Percentiles rank a stretch among this genome's conserved stretches.
These are phyloP conservation scores for Davidsoniella eucalypti DNA, from an alignment of 2,329 filamentous ascomycete species.

Conservation along the genomic window DNA sequence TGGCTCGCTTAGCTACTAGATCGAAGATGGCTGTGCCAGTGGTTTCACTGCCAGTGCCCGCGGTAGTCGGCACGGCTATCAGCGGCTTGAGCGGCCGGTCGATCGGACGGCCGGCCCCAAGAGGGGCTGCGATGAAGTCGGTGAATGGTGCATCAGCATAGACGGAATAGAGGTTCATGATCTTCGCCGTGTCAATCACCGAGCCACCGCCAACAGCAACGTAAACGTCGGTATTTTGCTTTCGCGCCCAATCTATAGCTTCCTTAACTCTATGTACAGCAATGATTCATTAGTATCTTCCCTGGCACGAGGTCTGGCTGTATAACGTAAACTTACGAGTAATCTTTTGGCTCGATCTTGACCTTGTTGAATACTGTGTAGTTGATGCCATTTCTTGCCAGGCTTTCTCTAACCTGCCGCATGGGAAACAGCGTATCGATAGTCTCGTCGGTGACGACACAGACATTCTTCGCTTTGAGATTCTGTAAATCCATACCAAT, in stretches of 20 bases:
- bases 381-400: slow-evolving; percentile 61
- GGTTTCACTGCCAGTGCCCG: slow-evolving; percentile 82
- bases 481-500: slow-evolving; percentile 97
- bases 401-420: slow-evolving; percentile 69
- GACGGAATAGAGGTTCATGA: slow-evolving; percentile 91
- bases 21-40: slow-evolving; percentile 98
- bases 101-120: slow-evolving; percentile 67
- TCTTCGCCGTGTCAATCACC: slow-evolving; percentile 94
- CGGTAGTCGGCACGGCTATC: slow-evolving; percentile 62
- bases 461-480: slow-evolving; percentile 70
- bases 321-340: slow-evolving; percentile 41
- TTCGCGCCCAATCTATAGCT: slow-evolving; percentile 73
- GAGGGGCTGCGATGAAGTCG: slow-evolving; percentile 91
- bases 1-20: slow-evolving; percentile 72
- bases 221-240: slow-evolving; percentile 71
- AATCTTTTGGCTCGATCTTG: slow-evolving; percentile 85
- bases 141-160: slow-evolving; percentile 89
- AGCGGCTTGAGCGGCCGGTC: slow-evolving; percentile 49
- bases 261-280: slow-evolving; percentile 50
- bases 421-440: slow-evolving; percentile 75
- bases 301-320: neutral
- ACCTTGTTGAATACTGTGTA: slow-evolving; percentile 71
- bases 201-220: slow-evolving; percentile 84
- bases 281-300: neutral
- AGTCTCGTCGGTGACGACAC: slow-evolving; percentile 77